These are phyloP conservation scores for Speleostelium caveatum DNA, from an alignment of 78 protist genomes.

Conservation along the genomic window DNA sequence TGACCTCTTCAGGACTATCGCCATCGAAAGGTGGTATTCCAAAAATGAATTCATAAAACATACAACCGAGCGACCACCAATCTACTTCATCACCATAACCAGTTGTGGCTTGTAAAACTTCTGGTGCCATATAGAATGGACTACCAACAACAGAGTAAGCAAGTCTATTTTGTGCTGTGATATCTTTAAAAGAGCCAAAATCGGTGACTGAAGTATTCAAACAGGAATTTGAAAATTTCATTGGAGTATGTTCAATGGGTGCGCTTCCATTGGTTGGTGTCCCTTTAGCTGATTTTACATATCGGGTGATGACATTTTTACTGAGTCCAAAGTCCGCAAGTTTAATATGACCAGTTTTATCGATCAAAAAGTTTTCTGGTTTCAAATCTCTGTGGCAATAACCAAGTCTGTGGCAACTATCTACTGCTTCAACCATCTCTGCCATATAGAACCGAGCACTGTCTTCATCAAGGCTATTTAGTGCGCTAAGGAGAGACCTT, in stretches of 20 bases:
- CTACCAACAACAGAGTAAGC: conserved; percentile 83
- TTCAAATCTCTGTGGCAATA: conserved; percentile 93
- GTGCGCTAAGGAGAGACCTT: conserved; percentile 65
- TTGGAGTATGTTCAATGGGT: conserved; percentile 46
- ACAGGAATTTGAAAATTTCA: conserved; percentile 21
- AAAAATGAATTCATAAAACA: conserved; percentile 85
- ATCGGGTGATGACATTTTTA: conserved; percentile 74
- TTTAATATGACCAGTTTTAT: conserved; percentile 89
- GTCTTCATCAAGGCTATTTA: conserved; percentile 73
- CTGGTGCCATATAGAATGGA: conserved; percentile 94
- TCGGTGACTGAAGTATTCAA: conserved; percentile 49
- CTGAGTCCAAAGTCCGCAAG: conserved; percentile 95
- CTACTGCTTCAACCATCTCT: conserved; percentile 87
- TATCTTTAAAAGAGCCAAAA: conserved; percentile 55
- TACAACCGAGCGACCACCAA: conserved; percentile 93
- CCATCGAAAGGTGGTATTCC: conserved; percentile 91
- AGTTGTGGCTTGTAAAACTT: conserved; percentile 82
- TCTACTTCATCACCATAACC: conserved; percentile 91
- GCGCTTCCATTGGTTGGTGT: neutral
- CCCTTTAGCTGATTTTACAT: neutral
- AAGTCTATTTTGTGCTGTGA: neutral
- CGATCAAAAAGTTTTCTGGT: conserved; percentile 95
- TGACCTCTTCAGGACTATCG: conserved; percentile 85
- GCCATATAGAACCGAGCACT: conserved; percentile 88
- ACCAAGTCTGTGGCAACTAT: conserved; percentile 85